A percentile compares a stretch with the other conserved stretches of the same genome.
Conservation (phyloP, 2,329 filamentous ascomycete species). For the Ilyonectria destructans region DNA sequence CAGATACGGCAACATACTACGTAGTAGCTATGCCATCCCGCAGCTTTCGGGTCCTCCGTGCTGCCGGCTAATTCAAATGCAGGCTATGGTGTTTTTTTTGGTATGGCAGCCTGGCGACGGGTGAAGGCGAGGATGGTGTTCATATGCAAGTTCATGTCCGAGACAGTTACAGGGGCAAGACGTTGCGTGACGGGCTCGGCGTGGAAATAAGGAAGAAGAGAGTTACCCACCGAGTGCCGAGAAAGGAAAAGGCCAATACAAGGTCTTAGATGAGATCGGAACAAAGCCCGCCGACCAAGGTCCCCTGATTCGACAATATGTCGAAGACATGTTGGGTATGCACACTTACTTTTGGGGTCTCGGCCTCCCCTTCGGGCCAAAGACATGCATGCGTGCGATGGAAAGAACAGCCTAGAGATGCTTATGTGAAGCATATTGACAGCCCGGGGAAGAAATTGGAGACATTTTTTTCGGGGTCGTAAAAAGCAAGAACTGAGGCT, state of each 20-base stretch:
- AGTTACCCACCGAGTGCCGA: neutral
- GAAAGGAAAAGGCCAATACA: neutral
- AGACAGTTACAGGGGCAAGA: neutral
- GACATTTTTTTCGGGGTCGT: slow-evolving; percentile 1
- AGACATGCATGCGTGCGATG: neutral
- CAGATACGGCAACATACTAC: slow-evolving; percentile 18
- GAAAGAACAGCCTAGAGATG: neutral
- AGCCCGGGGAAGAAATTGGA: neutral
- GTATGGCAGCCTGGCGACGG: neutral
- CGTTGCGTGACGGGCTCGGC: neutral
- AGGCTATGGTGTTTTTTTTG: slow-evolving; percentile 6
- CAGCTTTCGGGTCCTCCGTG: slow-evolving; percentile 25
- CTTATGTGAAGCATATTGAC: neutral
- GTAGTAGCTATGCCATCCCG: neutral
- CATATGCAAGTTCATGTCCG: too few species aligned
- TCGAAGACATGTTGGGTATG: neutral
- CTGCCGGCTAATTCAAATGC: neutral
- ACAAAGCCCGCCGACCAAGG: neutral
- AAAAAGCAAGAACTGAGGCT: neutral
- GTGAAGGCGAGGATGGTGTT: neutral
- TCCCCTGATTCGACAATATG: neutral
- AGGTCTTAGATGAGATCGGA: slow-evolving; percentile 17
- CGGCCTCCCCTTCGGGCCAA: neutral
- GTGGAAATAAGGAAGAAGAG: neutral
- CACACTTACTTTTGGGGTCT: slow-evolving; percentile 10